Conservation (phyloP, 352 stramenopile genomes). For the Globisporangium parvum region DNA sequence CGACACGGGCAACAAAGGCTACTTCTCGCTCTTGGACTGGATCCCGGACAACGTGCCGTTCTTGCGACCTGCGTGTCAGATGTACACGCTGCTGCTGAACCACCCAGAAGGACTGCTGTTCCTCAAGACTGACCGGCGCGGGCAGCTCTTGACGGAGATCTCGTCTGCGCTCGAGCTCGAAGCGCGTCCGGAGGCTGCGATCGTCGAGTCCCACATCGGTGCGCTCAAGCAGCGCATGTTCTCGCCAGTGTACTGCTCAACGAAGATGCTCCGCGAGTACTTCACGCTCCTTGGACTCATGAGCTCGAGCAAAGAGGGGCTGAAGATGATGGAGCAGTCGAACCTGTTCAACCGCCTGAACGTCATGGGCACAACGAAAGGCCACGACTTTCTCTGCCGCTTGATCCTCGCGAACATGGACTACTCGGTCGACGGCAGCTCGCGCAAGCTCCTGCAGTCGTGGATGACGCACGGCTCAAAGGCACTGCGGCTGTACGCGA, state of each 20-base stretch:
- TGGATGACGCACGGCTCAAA: slow-evolving; percentile 87
- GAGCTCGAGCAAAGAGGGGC: slow-evolving; percentile 84
- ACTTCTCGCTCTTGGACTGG: slow-evolving; percentile 86
- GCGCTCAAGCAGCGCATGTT: slow-evolving; percentile 86
- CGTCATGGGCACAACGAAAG: slow-evolving; percentile 83
- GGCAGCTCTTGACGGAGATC: slow-evolving; percentile 82
- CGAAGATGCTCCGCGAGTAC: slow-evolving; percentile 86
- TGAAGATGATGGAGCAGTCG: slow-evolving; percentile 90
- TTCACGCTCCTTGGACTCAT: slow-evolving; percentile 86
- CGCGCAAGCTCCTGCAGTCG: slow-evolving; percentile 79
- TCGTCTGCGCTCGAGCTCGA: slow-evolving; percentile 80
- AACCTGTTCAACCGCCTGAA: slow-evolving; percentile 86
- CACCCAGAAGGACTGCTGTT: slow-evolving; percentile 83
- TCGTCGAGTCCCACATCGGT: slow-evolving; percentile 86
- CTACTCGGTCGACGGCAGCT: slow-evolving; percentile 85
- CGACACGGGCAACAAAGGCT: slow-evolving; percentile 85
- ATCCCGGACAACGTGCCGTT: slow-evolving; percentile 88
- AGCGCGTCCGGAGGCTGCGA: slow-evolving; percentile 76
- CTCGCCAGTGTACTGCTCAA: slow-evolving; percentile 78
- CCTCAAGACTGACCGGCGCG: slow-evolving; percentile 81
- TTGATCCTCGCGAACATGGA: slow-evolving; percentile 86
- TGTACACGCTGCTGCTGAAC: slow-evolving; percentile 86
- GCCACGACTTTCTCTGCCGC: slow-evolving; percentile 85
- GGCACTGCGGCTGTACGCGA: slow-evolving; percentile 77
- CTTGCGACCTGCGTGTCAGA: slow-evolving; percentile 80